Conservation (phyloP, 331 rosid genomes). For the Acacia concinna region DNA sequence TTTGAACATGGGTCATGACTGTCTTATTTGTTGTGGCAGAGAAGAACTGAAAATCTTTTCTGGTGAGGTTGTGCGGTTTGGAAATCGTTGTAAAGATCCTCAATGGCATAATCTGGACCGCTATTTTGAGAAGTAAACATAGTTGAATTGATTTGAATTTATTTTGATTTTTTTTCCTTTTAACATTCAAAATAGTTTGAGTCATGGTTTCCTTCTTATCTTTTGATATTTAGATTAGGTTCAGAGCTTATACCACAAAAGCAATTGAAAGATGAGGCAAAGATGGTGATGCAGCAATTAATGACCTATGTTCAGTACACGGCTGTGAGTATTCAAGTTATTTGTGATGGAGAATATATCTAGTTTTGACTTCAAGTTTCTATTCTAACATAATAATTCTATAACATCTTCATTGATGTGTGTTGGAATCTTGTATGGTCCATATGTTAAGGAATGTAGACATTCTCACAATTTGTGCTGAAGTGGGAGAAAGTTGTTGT, state of each 20-base stretch:
- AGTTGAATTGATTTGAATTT: constrained; percentile 25
- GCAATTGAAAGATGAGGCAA: constrained; percentile 92
- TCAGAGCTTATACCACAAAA: constrained; percentile 73
- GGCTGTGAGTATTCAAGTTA: constrained; percentile 66
- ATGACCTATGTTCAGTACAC: constrained; percentile 85
- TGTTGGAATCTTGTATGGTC: neutral
- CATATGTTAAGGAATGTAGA: neutral
- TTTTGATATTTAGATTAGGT: constrained; percentile 63
- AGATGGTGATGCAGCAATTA: constrained; percentile 77
- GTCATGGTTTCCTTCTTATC: constrained; percentile 21
- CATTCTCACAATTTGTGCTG: neutral
- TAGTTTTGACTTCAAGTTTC: neutral
- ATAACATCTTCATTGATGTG: neutral
- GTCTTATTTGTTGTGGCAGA: constrained; percentile 66
- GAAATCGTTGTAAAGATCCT: constrained; percentile 99
- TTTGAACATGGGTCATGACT: constrained; percentile 27
- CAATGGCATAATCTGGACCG: constrained; percentile 98
- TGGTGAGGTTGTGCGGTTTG: constrained; percentile 97
- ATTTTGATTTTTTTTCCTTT: constrained; percentile 29
- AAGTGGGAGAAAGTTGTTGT: neutral
- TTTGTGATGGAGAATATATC: neutral
- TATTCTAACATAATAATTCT: neutral
- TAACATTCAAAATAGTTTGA: constrained; percentile 30
- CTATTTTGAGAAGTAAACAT: constrained; percentile 84
- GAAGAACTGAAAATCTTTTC: constrained; percentile 88